Evolutionary conservation across 2,329 filamentous ascomycete genomes (phyloP).

Genomic region (Coniochaeta sp.): DNA sequence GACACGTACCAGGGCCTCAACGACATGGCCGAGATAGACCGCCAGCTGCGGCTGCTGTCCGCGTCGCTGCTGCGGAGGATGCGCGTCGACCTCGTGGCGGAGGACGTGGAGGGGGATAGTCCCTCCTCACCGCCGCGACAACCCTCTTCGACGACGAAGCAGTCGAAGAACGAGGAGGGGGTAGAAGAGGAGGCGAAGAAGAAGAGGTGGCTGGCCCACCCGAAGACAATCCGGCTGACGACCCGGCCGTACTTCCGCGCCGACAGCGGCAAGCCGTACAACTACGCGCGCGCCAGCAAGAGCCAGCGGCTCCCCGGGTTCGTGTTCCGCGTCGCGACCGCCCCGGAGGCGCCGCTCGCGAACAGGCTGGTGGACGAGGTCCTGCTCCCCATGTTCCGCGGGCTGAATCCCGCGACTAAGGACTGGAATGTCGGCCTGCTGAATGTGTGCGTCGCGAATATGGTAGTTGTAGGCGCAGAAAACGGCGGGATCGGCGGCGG

Average conservation of each 20-base stretch:
- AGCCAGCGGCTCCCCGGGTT: constrained; percentile 69
- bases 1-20: constrained; percentile 76
- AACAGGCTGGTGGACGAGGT: constrained; percentile 63
- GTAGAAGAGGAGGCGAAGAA: not conserved
- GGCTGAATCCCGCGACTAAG: constrained; percentile 59
- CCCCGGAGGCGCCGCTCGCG: constrained; percentile 48
- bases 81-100: constrained; percentile 65
- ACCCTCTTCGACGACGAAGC: constrained; percentile 18
- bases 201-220: constrained; percentile 65
- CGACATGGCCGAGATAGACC: constrained; percentile 53
- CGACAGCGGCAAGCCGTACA: constrained; percentile 39
- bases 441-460: constrained; percentile 83
- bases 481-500: constrained; percentile 48
- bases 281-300: constrained; percentile 65
- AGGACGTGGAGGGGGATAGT: constrained; percentile 29
- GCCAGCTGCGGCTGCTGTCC: constrained; percentile 62
- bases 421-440: constrained; percentile 76
- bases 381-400: constrained; percentile 65
- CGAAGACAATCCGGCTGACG: constrained; percentile 73
- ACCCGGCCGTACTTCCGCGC: constrained; percentile 48
- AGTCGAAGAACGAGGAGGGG: not conserved
- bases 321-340: constrained; percentile 51
- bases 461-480: constrained; percentile 50
- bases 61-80: constrained; percentile 69
- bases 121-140: constrained; percentile 8